Evolutionary conservation across 169 alveolate species (phyloP), one percentile per base, ranked within the genome.

Genomic region (Plasmodium berghei): DNA sequence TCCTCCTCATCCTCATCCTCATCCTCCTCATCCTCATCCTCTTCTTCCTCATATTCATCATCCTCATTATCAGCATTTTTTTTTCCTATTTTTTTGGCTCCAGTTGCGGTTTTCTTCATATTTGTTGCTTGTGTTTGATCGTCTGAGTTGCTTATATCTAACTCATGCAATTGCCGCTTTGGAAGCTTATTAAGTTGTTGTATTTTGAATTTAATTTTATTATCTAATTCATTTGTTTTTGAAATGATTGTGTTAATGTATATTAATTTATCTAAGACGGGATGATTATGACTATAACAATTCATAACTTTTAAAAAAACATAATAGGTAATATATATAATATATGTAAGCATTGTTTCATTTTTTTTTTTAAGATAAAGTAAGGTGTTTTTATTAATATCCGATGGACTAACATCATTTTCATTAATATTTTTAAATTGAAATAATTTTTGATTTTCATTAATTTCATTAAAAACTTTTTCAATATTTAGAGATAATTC

Each of bases 211-310:
- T 86, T 86, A 4, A 86, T 86, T 86, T 86, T 86, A 49, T 42
- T 59, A 71, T 86, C 91, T n/a, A 86, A 55, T 22, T 86, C 91
- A 58, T 86, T 86, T 6, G 91, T 71, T 72, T 86, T 86, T 8
- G 87, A 61, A 18, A 86, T 70, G 16, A 86, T n/a, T 24, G 91
- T 86, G 34, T 86, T 86, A 86, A 86, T 86, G 54, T 86, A 86
- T 24, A 93, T 89, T 16, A 91, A 87, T 63, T 94, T 64, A 63
- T 91, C 94, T 18, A 93, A 58, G 14, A 93, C 95, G 0, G 96
- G 96, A 56, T 93, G 96, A 55, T 55, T 74, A 49, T 69, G 88
- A 18, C 70, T 80, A 66, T 89, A 71, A 52, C 66, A 56, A 69
- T 93, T 94, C 88, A 89, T 88, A 26, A 88, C 67, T 73, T 93